phyloP scores from a whole-genome alignment of 2,329 filamentous ascomycete genomes.

The Xylariaceae sp. region DNA sequence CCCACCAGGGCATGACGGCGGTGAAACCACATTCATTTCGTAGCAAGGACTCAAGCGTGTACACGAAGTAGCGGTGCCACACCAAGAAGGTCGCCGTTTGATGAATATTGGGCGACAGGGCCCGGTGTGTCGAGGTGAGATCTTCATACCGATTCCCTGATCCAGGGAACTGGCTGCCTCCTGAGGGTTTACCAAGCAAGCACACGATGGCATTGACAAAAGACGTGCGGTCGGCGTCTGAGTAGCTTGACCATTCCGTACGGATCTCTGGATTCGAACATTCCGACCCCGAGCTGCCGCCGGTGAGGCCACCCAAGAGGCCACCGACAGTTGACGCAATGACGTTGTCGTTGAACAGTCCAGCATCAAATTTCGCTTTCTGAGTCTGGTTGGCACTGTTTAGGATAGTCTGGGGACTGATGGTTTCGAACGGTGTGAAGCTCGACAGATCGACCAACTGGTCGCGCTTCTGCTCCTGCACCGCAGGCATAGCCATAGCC shows the following conservation, averaged over 20 bases:
- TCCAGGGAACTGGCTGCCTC: slow-evolving; percentile 21
- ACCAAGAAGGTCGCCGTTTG: slow-evolving; percentile 32
- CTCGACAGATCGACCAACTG: slow-evolving; percentile 23
- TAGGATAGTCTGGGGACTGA: slow-evolving; percentile 24
- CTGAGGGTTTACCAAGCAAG: slow-evolving; percentile 30
- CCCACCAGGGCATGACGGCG: slow-evolving; percentile 38
- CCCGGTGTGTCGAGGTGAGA: slow-evolving; percentile 36
- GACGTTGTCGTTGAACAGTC: slow-evolving; percentile 19
- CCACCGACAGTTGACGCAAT: too few relatives aligned
- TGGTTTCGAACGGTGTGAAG: slow-evolving; percentile 29
- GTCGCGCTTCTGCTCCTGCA: slow-evolving; percentile 16
- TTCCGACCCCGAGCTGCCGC: too few relatives aligned
- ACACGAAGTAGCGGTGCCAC: slow-evolving; percentile 39
- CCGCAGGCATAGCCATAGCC: slow-evolving; percentile 20
- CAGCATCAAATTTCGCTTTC: slow-evolving; percentile 14
- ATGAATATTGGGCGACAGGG: slow-evolving; percentile 28
- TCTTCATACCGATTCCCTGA: slow-evolving; percentile 35
- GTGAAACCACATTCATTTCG: slow-evolving; percentile 36
- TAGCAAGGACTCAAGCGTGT: slow-evolving; percentile 35
- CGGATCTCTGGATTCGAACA: slow-evolving; percentile 26
- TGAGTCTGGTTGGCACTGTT: slow-evolving; percentile 16
- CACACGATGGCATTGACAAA: slow-evolving; percentile 35
- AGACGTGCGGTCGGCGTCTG: slow-evolving; percentile 24
- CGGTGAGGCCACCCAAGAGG: too few relatives aligned
- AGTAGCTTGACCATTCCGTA: slow-evolving; percentile 32